These are phyloP conservation scores for Trichoderma lentiforme DNA, from an alignment of 2,329 filamentous ascomycete species.

Conservation along the genomic window DNA sequence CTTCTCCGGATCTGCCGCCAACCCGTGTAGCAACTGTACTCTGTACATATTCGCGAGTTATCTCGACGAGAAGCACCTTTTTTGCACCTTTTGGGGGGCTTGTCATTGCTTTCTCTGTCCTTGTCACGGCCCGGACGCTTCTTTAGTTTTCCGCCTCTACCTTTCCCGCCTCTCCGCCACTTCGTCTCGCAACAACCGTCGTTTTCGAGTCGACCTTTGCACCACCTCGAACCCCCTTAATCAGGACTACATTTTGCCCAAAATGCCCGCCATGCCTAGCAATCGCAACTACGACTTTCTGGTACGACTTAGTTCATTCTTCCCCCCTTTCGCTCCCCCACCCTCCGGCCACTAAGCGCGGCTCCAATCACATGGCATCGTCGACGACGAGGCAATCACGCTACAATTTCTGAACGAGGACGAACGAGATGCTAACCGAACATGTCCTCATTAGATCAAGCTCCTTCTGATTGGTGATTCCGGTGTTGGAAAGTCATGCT, in stretches of 20 bases:
- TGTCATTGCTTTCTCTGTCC: not conserved
- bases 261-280: conserved; percentile 70
- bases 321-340: not conserved
- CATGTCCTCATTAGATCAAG: conserved; percentile 68
- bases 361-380: not conserved
- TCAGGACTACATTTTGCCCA: not conserved
- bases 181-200: not conserved
- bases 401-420: not conserved
- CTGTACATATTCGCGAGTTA: not conserved
- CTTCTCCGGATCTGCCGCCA: not conserved
- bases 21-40: not conserved
- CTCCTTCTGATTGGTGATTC: conserved; percentile 95
- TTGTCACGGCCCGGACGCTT: not conserved
- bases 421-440: not conserved
- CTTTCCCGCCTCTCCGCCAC: conserved; percentile 1
- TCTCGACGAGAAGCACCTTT: not conserved
- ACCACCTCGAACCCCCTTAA: not conserved
- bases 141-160: not conserved
- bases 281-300: conserved; percentile 99
- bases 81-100: not conserved
- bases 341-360: not conserved
- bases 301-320: conserved; percentile 52
- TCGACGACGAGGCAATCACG: conserved; percentile 2
- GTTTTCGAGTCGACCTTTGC: not conserved
- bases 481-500: conserved; percentile 95